Conservation (phyloP, 2,329 filamentous ascomycete species). For the Arthrobotrys entomopaga region DNA sequence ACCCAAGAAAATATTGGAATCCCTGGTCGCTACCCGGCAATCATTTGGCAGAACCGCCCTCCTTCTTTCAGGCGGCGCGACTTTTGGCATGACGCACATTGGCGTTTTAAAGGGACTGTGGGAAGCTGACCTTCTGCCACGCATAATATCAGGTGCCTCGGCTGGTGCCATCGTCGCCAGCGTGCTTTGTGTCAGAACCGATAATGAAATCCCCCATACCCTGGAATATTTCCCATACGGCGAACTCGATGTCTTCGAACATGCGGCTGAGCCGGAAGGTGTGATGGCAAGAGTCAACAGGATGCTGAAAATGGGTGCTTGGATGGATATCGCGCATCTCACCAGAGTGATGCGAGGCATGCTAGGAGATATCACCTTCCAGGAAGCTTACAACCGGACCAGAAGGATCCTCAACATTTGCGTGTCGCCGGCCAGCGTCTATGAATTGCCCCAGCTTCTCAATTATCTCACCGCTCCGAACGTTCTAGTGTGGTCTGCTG, state of each 20-base stretch:
- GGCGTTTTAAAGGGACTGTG: conserved; percentile 85
- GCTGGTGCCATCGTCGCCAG: conserved; percentile 87
- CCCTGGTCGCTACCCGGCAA: conserved; percentile 76
- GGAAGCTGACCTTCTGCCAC: conserved; percentile 78
- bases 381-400: conserved; percentile 95
- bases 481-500: conserved; percentile 94
- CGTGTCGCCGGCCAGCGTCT: conserved; percentile 81
- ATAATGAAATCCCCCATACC: conserved; percentile 78
- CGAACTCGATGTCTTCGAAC: conserved; percentile 83
- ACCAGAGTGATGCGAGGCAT: conserved; percentile 81
- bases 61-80: conserved; percentile 84
- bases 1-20: conserved; percentile 70
- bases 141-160: conserved; percentile 87
- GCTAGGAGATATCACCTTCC: conserved; percentile 90
- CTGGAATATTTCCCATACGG: conserved; percentile 78
- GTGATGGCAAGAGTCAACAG: conserved; percentile 74
- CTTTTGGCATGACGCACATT: conserved; percentile 91
- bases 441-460: conserved; percentile 84
- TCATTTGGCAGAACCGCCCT: conserved; percentile 87
- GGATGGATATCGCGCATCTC: conserved; percentile 85
- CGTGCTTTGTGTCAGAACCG: conserved; percentile 79
- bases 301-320: conserved; percentile 81
- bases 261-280: conserved; percentile 69
- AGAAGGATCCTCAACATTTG: conserved; percentile 91
- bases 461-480: conserved; percentile 95